Base-by-base conservation (phyloP, 2,329 filamentous ascomycete genomes). In the Biscogniauxia sp. region DNA sequence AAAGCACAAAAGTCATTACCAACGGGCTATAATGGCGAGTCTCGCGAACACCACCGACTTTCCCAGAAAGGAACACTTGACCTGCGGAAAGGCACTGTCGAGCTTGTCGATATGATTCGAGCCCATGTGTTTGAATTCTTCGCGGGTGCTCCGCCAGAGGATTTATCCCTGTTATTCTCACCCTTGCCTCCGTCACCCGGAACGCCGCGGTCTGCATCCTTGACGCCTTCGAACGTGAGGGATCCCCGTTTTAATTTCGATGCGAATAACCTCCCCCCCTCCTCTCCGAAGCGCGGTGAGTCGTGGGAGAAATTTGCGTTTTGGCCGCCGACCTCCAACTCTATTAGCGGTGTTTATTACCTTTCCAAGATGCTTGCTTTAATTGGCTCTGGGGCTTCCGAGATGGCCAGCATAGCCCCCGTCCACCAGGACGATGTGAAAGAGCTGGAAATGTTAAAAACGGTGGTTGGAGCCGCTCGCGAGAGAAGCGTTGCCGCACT, bases 301-400 rank as follows among this genome's bases (percentile, higher is more conserved):
- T 79, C 88, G 0, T 98, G 93, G 92, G 95, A 98, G 72, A 90
- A 94, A 77, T 87, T 95, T 74, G 94, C 93, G 0, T 99, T 98
- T 75, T 98, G 94, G 93, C 93, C 94, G 3, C 95, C 94, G 0
- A 89, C 91, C 77, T 91, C 93, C 1, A 98, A 97, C 72, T 93
- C 93, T 0, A 79, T 98, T 23, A 96, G 93, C 61, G 94, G 91
- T n/a, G 91, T 94, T 1, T 87, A 96, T 73, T 97, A 96, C 71
- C 82, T 99, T 5, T 88, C 90, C 55, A 92, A 90, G 73, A 89
- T 95, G 73, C 80, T 98, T 20, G 82, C 88, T 0, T 80, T 97
- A 2, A 86, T 99, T 3, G 93, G 94, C n/a, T 89, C 89, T 1
- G 93, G 91, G 2, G 91, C 92, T 1, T 90, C 90, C 26, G 93